phyloP scores from a whole-genome alignment of 2,329 filamentous ascomycete species.

The Fusarium sp. region DNA sequence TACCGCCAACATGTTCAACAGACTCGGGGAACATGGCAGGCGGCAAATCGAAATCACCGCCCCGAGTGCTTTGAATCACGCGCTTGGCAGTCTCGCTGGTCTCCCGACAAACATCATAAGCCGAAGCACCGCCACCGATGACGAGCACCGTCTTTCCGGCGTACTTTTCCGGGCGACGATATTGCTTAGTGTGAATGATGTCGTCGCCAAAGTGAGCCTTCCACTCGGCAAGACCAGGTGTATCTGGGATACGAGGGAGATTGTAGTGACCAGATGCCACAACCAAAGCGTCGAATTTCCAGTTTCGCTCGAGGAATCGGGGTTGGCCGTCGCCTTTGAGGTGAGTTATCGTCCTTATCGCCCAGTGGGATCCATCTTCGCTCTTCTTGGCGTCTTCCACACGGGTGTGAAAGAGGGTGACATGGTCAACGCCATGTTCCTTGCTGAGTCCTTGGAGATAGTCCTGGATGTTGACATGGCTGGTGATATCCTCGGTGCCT shows the following conservation, averaged over 20 bases:
- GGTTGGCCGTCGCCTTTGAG: constrained; percentile 32
- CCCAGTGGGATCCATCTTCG: constrained; percentile 57
- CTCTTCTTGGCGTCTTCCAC: constrained; percentile 64
- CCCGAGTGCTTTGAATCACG: constrained; percentile 63
- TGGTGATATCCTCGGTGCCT: constrained; percentile 68
- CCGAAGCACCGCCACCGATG: constrained; percentile 62
- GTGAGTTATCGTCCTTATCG: constrained; percentile 60
- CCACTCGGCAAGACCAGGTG: constrained; percentile 68
- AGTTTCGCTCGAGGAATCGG: constrained; percentile 43
- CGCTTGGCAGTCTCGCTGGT: constrained; percentile 49
- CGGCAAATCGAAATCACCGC: constrained; percentile 68
- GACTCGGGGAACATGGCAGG: constrained; percentile 63
- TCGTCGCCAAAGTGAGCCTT: constrained; percentile 61
- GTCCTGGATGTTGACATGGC: constrained; percentile 63
- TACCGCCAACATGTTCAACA: constrained; percentile 61
- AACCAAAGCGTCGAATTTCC: constrained; percentile 71
- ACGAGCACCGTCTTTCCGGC: constrained; percentile 62
- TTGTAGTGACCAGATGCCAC: constrained; percentile 76
- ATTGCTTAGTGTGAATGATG: constrained; percentile 78
- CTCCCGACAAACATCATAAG: constrained; percentile 56
- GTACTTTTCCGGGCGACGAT: constrained; percentile 70
- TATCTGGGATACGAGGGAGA: constrained; percentile 69
- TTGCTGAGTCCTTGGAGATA: constrained; percentile 71
- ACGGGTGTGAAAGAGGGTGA: constrained; percentile 67
- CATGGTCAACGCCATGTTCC: constrained; percentile 59